These are phyloP conservation scores for Leptographium radiaticola DNA, from an alignment of 2,329 filamentous ascomycete genomes.

Conservation along the genomic window DNA sequence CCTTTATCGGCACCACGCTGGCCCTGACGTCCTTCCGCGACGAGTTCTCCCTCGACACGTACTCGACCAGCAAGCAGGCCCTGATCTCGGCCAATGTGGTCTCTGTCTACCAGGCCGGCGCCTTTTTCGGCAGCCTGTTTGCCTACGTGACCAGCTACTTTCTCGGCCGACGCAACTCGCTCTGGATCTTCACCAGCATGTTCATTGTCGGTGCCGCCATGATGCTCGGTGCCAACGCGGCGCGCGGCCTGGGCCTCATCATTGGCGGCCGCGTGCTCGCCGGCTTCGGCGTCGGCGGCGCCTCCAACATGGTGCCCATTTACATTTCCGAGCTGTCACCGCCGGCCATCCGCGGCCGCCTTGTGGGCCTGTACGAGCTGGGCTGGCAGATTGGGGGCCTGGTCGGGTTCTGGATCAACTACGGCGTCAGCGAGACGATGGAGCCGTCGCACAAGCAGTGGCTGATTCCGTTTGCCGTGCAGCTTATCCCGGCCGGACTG, in stretches of 20 bases:
- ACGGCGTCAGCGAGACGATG: constrained; percentile 42
- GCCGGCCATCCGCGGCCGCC: constrained; percentile 48
- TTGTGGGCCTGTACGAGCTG: constrained; percentile 55
- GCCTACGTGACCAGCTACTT: constrained; percentile 55
- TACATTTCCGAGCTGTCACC: constrained; percentile 49
- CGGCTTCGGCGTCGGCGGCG: constrained; percentile 49
- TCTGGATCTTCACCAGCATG: constrained; percentile 46
- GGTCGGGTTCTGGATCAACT: constrained; percentile 55
- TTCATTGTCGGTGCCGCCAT: constrained; percentile 61
- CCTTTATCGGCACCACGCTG: constrained; percentile 69
- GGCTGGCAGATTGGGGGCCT: constrained; percentile 51
- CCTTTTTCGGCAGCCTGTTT: constrained; percentile 66
- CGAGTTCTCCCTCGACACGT: constrained; percentile 51
- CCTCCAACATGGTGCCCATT: constrained; percentile 49
- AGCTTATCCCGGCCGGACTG: constrained; percentile 53
- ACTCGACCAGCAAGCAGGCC: constrained; percentile 34
- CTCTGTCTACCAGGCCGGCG: constrained; percentile 69
- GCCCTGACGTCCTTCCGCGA: constrained; percentile 53
- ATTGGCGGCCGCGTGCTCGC: constrained; percentile 50
- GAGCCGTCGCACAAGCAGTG: constrained; percentile 39
- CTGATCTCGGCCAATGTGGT: constrained; percentile 64
- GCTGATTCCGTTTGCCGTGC: constrained; percentile 52
- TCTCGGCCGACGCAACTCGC: constrained; percentile 51
- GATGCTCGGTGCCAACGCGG: constrained; percentile 53
- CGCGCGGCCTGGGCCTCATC: constrained; percentile 50